Evolutionary conservation across 306 rosid genomes (phyloP).

Genomic region (Trifolium subterraneum): DNA sequence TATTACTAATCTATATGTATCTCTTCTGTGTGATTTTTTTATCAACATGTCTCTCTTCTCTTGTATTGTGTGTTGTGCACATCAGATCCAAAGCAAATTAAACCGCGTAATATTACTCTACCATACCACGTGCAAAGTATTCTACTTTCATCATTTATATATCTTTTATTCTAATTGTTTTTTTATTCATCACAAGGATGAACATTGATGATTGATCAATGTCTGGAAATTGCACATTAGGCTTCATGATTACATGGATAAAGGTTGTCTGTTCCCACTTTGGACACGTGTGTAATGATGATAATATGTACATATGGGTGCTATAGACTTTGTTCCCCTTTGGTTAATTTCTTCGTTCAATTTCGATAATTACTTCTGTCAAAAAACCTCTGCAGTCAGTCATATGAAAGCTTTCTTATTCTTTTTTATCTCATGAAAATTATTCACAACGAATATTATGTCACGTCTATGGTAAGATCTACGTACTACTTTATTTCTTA

Average conservation of each 20-base stretch:
- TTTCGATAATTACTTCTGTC: constrained; percentile 48
- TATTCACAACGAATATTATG: constrained; percentile 47
- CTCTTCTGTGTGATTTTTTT: not conserved
- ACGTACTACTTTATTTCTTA: too few species aligned
- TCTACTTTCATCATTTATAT: constrained; percentile 43
- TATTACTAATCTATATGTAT: not conserved
- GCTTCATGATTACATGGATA: constrained; percentile 50
- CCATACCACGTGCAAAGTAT: constrained; percentile 60
- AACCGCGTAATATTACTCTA: constrained; percentile 40
- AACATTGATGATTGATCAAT: constrained; percentile 26
- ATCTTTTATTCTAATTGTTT: constrained; percentile 5
- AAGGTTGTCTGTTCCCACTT: constrained; percentile 38
- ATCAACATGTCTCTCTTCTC: not conserved
- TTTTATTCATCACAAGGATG: constrained; percentile 13
- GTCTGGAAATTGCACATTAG: constrained; percentile 51
- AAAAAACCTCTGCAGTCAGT: constrained; percentile 41
- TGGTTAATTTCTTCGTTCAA: not conserved
- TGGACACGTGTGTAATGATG: constrained; percentile 67
- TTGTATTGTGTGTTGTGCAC: too few species aligned
- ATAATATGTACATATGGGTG: constrained; percentile 46
- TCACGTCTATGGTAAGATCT: constrained; percentile 48
- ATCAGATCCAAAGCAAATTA: constrained; percentile 81
- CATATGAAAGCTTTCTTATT: constrained; percentile 12
- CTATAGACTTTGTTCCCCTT: constrained; percentile 44
- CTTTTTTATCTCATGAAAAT: not conserved